Conservation (phyloP, 495 filamentous ascomycete genomes). For the Penicillium turbatum region DNA sequence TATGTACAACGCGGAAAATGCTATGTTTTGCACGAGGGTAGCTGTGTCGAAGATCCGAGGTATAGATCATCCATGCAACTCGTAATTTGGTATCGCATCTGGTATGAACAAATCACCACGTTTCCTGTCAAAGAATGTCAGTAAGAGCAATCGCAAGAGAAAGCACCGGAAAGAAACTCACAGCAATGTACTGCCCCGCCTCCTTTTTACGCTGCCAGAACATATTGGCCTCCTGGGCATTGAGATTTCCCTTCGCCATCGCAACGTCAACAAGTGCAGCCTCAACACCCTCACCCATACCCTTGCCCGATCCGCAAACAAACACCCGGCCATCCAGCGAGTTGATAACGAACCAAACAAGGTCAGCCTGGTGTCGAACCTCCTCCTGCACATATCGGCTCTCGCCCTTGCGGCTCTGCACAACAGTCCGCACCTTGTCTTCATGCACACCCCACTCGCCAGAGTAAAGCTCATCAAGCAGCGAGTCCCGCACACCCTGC, state of each 20-base stretch:
- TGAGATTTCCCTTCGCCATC: slow-evolving; percentile 73
- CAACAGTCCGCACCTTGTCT: slow-evolving; percentile 85
- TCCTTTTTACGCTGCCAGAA: slow-evolving; percentile 84
- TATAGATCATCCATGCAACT: too few relatives aligned
- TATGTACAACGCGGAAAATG: background rate
- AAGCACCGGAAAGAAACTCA: slow-evolving; percentile 40
- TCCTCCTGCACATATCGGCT: slow-evolving; percentile 86
- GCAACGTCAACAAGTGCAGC: slow-evolving; percentile 73
- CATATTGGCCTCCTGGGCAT: slow-evolving; percentile 62
- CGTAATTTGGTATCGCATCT: too few relatives aligned
- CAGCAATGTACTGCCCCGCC: slow-evolving; percentile 81
- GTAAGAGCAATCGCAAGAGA: background rate
- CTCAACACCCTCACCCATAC: slow-evolving; percentile 97
- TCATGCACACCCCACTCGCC: slow-evolving; percentile 97
- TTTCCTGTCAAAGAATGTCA: slow-evolving; percentile 28
- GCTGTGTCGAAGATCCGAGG: too few relatives aligned
- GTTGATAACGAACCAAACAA: slow-evolving; percentile 97
- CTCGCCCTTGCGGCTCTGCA: slow-evolving; percentile 75
- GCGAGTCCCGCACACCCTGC: slow-evolving; percentile 89
- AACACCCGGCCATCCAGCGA: slow-evolving; percentile 89
- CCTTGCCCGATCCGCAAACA: slow-evolving; percentile 88
- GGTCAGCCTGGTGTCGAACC: slow-evolving; percentile 78
- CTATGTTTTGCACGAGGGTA: background rate
- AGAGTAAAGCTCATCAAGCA: slow-evolving; percentile 90
- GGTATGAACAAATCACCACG: slow-evolving; percentile 25